A percentile compares a stretch with the other conserved stretches of the same genome.
phyloP scores from a whole-genome alignment of 169 alveolate species.

The Plasmodium coatneyi region DNA sequence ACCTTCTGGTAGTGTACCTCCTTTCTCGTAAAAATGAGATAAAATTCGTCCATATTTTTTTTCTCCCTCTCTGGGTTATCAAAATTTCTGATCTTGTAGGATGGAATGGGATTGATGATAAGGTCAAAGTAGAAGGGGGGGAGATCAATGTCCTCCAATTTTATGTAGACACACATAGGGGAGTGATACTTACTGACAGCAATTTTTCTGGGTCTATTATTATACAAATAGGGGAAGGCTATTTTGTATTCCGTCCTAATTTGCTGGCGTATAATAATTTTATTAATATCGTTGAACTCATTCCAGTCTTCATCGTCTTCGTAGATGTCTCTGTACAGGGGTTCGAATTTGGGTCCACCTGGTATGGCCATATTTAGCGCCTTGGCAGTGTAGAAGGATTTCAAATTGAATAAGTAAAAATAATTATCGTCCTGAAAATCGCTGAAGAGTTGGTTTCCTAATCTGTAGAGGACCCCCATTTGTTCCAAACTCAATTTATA shows the following conservation, averaged over 20 bases:
- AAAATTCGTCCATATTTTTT: conserved; percentile 51
- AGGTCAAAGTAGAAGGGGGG: conserved; percentile 97
- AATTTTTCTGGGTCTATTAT: conserved; percentile 96
- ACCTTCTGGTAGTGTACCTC: conserved; percentile 47
- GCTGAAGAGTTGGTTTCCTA: conserved; percentile 97
- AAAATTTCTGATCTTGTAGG: conserved; percentile 90
- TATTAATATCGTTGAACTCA: conserved; percentile 99
- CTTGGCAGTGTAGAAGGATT: conserved; percentile 99
- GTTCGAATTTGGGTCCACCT: conserved; percentile 99
- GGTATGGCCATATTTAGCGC: conserved; percentile 99
- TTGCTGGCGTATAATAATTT: conserved; percentile 96
- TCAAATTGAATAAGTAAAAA: conserved; percentile 96
- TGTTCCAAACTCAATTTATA: conserved; percentile 97
- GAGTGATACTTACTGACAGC: conserved; percentile 91
- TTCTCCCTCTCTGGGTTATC: conserved; percentile 73
- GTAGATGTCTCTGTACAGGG: conserved; percentile 95
- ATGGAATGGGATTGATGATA: conserved; percentile 97
- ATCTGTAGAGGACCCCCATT: conserved; percentile 97
- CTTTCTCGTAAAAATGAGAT: conserved; percentile 15
- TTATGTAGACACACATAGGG: conserved; percentile 88
- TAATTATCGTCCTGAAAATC: conserved; percentile 97
- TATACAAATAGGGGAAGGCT: conserved; percentile 99
- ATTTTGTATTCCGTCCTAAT: conserved; percentile 99
- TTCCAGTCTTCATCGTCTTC: conserved; percentile 99
- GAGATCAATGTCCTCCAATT: conserved; percentile 94